Conservation (phyloP, 352 stramenopile species). For the Pythium apleroticum region DNA sequence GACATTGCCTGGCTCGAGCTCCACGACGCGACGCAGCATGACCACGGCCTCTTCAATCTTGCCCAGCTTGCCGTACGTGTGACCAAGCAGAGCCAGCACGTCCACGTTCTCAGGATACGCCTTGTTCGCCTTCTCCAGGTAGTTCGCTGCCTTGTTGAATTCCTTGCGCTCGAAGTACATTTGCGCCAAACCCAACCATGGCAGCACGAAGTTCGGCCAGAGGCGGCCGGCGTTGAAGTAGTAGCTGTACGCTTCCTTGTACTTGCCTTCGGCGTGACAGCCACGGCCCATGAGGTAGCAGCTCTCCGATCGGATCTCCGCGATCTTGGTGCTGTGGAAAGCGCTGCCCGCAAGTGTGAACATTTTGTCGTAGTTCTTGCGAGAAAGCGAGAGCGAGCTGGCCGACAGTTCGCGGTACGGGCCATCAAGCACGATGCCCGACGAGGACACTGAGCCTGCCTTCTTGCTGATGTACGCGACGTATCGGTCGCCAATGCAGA, state of each 20-base stretch:
- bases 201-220: slow-evolving; percentile 86
- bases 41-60: slow-evolving; percentile 83
- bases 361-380: slow-evolving; percentile 91
- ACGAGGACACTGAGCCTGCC: slow-evolving; percentile 57
- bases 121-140: slow-evolving; percentile 89
- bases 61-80: slow-evolving; percentile 80
- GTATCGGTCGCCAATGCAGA: slow-evolving; percentile 93
- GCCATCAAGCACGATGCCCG: slow-evolving; percentile 69
- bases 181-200: slow-evolving; percentile 85
- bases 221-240: slow-evolving; percentile 93
- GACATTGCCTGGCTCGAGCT: slow-evolving; percentile 84
- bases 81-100: slow-evolving; percentile 74
- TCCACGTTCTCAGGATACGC: slow-evolving; percentile 88
- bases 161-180: slow-evolving; percentile 91
- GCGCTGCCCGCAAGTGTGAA: slow-evolving; percentile 85
- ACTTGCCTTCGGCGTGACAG: slow-evolving; percentile 93
- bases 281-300: slow-evolving; percentile 96
- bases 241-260: slow-evolving; percentile 95
- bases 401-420: slow-evolving; percentile 79
- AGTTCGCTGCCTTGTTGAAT: slow-evolving; percentile 77
- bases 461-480: slow-evolving; percentile 84
- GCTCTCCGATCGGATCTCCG: slow-evolving; percentile 94
- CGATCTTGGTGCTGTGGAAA: slow-evolving; percentile 88
- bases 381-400: slow-evolving; percentile 58
- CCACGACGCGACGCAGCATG: slow-evolving; percentile 78